Evolutionary conservation across 352 stramenopile species (phyloP).

Genomic region (Pythium brassicae): DNA sequence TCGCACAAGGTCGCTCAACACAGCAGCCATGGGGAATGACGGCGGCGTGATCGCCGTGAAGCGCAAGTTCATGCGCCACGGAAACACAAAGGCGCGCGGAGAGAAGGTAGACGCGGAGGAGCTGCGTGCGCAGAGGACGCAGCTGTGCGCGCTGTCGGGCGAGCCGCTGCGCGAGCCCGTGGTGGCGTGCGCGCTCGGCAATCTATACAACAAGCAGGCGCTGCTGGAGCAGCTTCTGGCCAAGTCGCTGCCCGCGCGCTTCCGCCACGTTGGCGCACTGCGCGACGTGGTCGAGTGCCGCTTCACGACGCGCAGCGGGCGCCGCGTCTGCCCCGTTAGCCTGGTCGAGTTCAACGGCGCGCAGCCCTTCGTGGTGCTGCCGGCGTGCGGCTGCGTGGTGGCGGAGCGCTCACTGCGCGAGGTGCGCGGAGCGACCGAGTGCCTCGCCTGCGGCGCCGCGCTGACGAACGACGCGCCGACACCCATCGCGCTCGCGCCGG

Average conservation of each 20-base stretch:
- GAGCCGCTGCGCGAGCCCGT: constrained; percentile 80
- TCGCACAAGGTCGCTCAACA: neutral
- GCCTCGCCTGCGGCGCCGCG: constrained; percentile 56
- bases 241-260: constrained; percentile 61
- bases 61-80: constrained; percentile 92
- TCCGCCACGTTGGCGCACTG: constrained; percentile 79
- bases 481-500: constrained; percentile 55
- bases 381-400: constrained; percentile 83
- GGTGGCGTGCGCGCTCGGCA: constrained; percentile 85
- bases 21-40: constrained; percentile 85
- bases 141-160: constrained; percentile 80
- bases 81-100: constrained; percentile 61
- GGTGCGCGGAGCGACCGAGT: constrained; percentile 56
- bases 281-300: constrained; percentile 86
- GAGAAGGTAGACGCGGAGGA: constrained; percentile 67
- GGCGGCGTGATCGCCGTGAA: constrained; percentile 92
- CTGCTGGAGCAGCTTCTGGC: constrained; percentile 82
- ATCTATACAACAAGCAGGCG: constrained; percentile 92
- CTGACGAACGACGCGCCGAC: constrained; percentile 38
- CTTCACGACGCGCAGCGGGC: constrained; percentile 19
- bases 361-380: constrained; percentile 80
- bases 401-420: constrained; percentile 86
- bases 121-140: constrained; percentile 47
- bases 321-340: constrained; percentile 74
- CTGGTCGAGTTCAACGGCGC: constrained; percentile 85